Conservation (phyloP, 148 eudicot genomes). For the Heliosperma pusillum region DNA sequence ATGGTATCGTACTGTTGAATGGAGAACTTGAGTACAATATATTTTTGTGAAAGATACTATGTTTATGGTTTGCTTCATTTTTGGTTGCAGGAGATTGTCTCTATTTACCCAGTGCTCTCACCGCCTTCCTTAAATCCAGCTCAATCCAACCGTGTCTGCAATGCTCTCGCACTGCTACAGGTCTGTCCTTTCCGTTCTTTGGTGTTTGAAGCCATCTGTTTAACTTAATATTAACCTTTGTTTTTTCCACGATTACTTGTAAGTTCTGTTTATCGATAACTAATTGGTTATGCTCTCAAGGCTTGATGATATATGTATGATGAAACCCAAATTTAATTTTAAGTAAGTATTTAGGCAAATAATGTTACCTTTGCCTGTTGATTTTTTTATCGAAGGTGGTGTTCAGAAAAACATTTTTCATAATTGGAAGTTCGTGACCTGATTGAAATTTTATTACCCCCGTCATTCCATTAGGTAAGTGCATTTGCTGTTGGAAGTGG, state of each 20-base stretch:
- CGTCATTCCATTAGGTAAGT: neutral
- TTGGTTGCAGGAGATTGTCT: slow-evolving; percentile 79
- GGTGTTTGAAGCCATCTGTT: neutral
- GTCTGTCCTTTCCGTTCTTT: slow-evolving; percentile 24
- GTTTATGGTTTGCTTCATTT: slow-evolving; percentile 5
- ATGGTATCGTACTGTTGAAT: neutral
- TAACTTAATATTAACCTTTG: no score
- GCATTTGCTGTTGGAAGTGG: no score
- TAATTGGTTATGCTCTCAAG: neutral
- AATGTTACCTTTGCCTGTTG: no score
- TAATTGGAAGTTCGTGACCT: neutral
- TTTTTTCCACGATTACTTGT: neutral
- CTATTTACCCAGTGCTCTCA: slow-evolving; percentile 85
- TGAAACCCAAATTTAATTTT: neutral
- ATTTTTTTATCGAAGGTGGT: neutral
- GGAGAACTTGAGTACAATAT: neutral
- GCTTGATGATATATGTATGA: neutral
- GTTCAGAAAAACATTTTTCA: neutral
- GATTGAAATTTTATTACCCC: neutral
- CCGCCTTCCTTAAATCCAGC: slow-evolving; percentile 81
- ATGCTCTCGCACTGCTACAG: slow-evolving; percentile 96
- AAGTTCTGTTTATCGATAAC: neutral
- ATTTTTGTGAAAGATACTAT: neutral
- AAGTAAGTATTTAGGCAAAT: no score
- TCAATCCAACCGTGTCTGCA: slow-evolving; percentile 95